Base-by-base conservation (phyloP, 2,329 filamentous ascomycete genomes). In the Pseudogymnoascus sp. region DNA sequence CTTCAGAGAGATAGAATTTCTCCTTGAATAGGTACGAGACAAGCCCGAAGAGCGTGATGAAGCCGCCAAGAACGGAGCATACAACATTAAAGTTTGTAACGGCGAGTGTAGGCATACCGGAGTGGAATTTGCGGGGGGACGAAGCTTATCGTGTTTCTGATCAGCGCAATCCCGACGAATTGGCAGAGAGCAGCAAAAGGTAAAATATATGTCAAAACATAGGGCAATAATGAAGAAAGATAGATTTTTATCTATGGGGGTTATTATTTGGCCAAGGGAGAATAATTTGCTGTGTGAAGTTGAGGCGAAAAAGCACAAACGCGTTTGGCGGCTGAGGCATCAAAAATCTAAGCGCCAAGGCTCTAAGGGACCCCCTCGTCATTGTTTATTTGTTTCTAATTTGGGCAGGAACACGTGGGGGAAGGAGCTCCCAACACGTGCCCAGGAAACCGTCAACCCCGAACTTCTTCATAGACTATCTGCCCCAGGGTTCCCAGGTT, bases 1-100 rank as follows among this genome's bases (percentile, higher is more conserved):
- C 90, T 82, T 96, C 92, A 0, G 90, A 96, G 1, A 96, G 81
- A 73, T 96, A 96, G 73, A 89, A 92, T 63, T 85, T 88, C 77
- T 96, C 92, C 73, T 96, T 96, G 72, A 90, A 81, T 19, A 96
- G 82, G 73, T 90, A 95, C 1, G 90, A 96, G 0, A 96, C 90
- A 41, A 96, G 78, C 1, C 91, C 92, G 71, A 95, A 96, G 23
- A 95, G 69, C 0, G 90, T 90, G 67, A 96, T 85, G 77, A 93
- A 96, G 4, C 90, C 92, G 14, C 92, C 92, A 10, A 96, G 76
- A 7, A 90, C 83, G 62, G 89, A 87, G 19, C 61, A 62, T 23
- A 61, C 60, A 39, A 83, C 75, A 68, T 84, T 84, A 64, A 84
- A 77, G 68, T 83, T 80, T 60, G 78, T 81, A 11, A 81, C 19